Percentiles rank a stretch among this genome's conserved stretches.
Evolutionary conservation across 768 basidiomycete species (phyloP).

Genomic region (Psilocybe cyanescens): DNA sequence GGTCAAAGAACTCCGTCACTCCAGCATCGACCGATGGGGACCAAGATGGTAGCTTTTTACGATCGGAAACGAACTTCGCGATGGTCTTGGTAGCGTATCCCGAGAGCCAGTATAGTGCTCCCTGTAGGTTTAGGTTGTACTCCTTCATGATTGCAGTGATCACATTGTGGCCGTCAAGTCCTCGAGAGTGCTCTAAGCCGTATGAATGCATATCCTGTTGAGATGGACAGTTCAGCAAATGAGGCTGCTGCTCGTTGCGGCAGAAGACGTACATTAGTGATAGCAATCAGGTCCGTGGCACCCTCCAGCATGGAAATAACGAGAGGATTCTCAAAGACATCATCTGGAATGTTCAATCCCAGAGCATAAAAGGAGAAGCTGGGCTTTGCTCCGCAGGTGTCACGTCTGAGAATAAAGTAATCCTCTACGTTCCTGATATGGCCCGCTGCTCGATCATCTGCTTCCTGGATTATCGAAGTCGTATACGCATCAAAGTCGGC

Average conservation of each 20-base stretch:
- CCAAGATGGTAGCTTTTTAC: slow-evolving; percentile 39
- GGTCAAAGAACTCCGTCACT: slow-evolving; percentile 39
- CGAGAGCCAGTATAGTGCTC: slow-evolving; percentile 43
- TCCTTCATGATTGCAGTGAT: slow-evolving; percentile 57
- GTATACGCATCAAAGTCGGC: slow-evolving; percentile 31
- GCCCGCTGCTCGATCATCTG: slow-evolving; percentile 39
- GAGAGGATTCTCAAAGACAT: slow-evolving; percentile 42
- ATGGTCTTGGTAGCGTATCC: slow-evolving; percentile 37
- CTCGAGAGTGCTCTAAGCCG: slow-evolving; percentile 33
- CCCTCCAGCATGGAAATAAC: slow-evolving; percentile 32
- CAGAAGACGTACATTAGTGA: slow-evolving; percentile 33
- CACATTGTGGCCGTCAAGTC: slow-evolving; percentile 44
- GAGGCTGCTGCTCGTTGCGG: not conserved
- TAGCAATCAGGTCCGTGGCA: slow-evolving; percentile 39
- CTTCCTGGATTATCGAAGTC: slow-evolving; percentile 44
- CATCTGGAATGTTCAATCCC: slow-evolving; percentile 42
- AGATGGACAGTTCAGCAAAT: no score
- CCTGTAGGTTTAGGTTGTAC: slow-evolving; percentile 38
- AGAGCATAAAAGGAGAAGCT: slow-evolving; percentile 43
- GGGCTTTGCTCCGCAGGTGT: slow-evolving; percentile 45
- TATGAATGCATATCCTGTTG: slow-evolving; percentile 32
- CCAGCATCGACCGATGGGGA: slow-evolving; percentile 43
- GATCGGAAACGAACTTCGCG: slow-evolving; percentile 39
- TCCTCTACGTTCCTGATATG: slow-evolving; percentile 40
- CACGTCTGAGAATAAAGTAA: slow-evolving; percentile 45